A percentile compares a stretch with the other conserved stretches of the same genome.
phyloP scores from a whole-genome alignment of 2,329 filamentous ascomycete species.

The Ascochyta koolunga region DNA sequence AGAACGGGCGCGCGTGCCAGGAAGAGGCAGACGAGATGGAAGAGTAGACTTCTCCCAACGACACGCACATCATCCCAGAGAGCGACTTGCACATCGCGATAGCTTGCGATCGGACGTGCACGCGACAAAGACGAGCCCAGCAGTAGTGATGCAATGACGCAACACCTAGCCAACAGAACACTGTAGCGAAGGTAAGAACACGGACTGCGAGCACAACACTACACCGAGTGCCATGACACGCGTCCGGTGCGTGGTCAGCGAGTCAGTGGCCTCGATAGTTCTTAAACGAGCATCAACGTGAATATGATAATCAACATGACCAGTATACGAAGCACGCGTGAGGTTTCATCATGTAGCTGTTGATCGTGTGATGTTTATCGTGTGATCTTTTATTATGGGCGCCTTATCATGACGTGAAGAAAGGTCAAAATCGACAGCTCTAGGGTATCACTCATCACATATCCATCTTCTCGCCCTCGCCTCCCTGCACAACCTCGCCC shows the following conservation, averaged over 20 bases:
- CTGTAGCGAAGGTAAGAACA: too few species aligned
- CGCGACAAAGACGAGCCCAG: not conserved
- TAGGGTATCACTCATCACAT: not conserved
- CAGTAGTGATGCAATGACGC: too few species aligned
- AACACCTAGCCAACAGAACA: too few species aligned
- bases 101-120: not conserved
- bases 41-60: constrained; percentile 26
- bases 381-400: too few species aligned
- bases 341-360: too few species aligned
- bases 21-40: constrained; percentile 46
- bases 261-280: not conserved
- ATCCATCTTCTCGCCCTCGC: not conserved
- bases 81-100: constrained; percentile 14
- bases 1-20: constrained; percentile 34
- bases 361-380: too few species aligned
- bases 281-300: constrained; percentile 12
- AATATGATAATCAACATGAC: constrained; percentile 17
- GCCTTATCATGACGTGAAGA: not conserved
- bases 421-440: too few species aligned
- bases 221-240: too few species aligned
- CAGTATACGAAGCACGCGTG: not conserved
- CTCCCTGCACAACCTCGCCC: constrained; percentile 15
- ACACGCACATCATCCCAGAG: too few species aligned
- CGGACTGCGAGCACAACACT: too few species aligned
- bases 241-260: too few species aligned